Evolutionary conservation across 257 asterid species (phyloP), one percentile per base, ranked within the genome.

Genomic region (Rhazya stricta): DNA sequence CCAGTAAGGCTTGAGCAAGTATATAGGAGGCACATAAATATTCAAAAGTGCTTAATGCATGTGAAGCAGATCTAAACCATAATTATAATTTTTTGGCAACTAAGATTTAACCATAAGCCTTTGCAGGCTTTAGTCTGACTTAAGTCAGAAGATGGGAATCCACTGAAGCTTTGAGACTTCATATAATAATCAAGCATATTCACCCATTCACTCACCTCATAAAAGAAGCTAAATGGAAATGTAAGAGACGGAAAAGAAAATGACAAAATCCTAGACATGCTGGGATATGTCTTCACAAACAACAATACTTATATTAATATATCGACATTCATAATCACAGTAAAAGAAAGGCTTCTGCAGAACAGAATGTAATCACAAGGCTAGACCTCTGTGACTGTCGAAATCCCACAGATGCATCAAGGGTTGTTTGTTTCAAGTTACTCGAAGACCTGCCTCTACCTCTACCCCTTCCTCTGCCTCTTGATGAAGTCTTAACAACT

Each of bases 401-500:
- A 76, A 86, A 84, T 45, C 92, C 93, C 86, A 89, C 21, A 83
- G 92, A 76, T n/a, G 89, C 78, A 69, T 94, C 99, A 78, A 94
- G 89, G 25, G 97, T 92, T 75, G 97, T 90, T 86, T 94, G 99
- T 91, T 92, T 92, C 81, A 91, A 78, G 79, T 85, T 82, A 79
- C 54, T 80, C 54, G 97, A 79, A 53, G 81, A 85, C 85, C 96
- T 87, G 80, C 97, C 98, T 81, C 94, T 86, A 50, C 97, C 97
- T 76, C 97, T 83, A 18, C 91, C 90, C 71, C 93, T 84, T 34
- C 98, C 97, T 83, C 97, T 87, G 77, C 97, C 97, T 85, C 96
- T 90, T 73, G 93, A 85, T 75, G 94, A 78, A 72, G 89, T 80
- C 86, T 87, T 91, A 80, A 78, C 88, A 76, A 84, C 78, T 82